Evolutionary conservation across 1,284 basidiomycete species (phyloP), one percentile per base, ranked within the genome.

Genomic region (Chalciporus piperatoides): DNA sequence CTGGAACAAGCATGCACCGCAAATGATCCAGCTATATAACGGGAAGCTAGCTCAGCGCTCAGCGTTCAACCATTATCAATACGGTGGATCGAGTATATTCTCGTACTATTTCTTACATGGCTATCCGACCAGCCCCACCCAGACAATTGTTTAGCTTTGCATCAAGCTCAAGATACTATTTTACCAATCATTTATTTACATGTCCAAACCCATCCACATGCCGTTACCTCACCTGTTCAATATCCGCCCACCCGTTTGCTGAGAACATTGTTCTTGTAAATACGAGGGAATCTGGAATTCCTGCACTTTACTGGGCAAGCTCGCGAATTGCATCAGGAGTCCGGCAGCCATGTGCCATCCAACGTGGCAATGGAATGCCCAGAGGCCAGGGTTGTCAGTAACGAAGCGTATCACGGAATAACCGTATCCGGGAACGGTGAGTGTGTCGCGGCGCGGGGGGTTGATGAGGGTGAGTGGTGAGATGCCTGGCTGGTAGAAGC

Each of bases 361-460:
- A 47, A 78, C 73, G 53, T 78, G 75, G 49, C 73, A 74, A 53
- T 76, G 73, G 59, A 76, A 69, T 39, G 73, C 70, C 72, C 72
- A 75, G 14, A 76, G 60, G n/a, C 74, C 74, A 11, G 68, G 59
- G 41, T 71, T 69, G 46, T 71, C 63, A 7, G 71, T 70, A 19
- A 55, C 55, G 56, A 76, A 77, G 2, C 74, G 67, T 21, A 68
- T 61, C 12, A 45, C 45, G 27, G 51, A 39, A 48, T 53, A 65
- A 21, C 63, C 65, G 19, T n/a, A 68, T 12, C 57, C 67, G 11
- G 63, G 63, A 24, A 65, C 3, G 27, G 63, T 63, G 17, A 65
- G 43, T 0, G 67, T 68, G 33, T 65, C 63, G 19, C 63, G 60
- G 9, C 63, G 67, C 2, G 63, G 65, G 0, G 63, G 63, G 38